Evolutionary conservation across 1,284 basidiomycete species (phyloP).

Genomic region (Heimioporus retisporus): DNA sequence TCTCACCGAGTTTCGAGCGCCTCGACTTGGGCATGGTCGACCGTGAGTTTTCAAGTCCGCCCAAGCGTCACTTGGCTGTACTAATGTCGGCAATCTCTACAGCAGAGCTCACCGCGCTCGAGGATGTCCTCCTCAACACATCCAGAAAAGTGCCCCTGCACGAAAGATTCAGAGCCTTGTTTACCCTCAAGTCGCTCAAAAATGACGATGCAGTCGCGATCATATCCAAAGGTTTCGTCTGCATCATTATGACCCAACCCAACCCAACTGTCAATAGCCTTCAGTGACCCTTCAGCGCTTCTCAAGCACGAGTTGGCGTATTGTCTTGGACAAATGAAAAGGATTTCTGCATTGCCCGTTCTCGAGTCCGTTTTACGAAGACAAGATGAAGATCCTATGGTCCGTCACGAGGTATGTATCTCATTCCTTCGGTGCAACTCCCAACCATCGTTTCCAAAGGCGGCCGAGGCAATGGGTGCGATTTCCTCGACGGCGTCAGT

Average conservation of each 20-base stretch:
- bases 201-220: slow-evolving; percentile 86
- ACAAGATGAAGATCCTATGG: slow-evolving; percentile 92
- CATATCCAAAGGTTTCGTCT: slow-evolving; percentile 81
- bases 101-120: slow-evolving; percentile 65
- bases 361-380: slow-evolving; percentile 84
- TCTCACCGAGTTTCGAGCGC: slow-evolving; percentile 84
- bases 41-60: slow-evolving; percentile 46
- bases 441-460: slow-evolving; percentile 56
- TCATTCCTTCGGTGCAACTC: background rate
- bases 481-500: slow-evolving; percentile 81
- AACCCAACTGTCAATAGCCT: slow-evolving; percentile 62
- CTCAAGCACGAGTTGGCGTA: slow-evolving; percentile 99
- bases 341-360: slow-evolving; percentile 78
- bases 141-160: slow-evolving; percentile 84
- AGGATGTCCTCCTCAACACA: slow-evolving; percentile 81
- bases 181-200: slow-evolving; percentile 92
- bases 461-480: slow-evolving; percentile 98
- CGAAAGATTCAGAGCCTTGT: slow-evolving; percentile 92
- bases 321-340: slow-evolving; percentile 94
- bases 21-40: slow-evolving; percentile 87
- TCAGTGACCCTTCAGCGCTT: slow-evolving; percentile 89
- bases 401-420: slow-evolving; percentile 88
- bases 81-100: slow-evolving; percentile 43
- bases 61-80: slow-evolving; percentile 28
- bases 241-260: slow-evolving; percentile 3